phyloP scores from a whole-genome alignment of 331 rosid species.

The Dryas integrifolia region DNA sequence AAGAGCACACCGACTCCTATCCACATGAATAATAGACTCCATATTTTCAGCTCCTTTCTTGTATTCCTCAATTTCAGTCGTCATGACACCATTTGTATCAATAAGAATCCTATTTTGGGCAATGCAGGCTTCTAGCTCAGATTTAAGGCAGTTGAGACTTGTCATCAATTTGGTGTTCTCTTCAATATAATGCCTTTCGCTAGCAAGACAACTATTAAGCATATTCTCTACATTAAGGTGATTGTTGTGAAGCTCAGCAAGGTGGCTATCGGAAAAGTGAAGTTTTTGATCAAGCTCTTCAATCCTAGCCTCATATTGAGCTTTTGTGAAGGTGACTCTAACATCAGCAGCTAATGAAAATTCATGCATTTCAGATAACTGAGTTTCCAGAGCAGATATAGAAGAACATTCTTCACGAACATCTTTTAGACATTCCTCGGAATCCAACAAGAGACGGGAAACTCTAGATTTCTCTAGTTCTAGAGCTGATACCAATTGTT shows the following conservation, averaged over 20 bases:
- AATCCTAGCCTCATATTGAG: constrained; percentile 57
- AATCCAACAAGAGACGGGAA: constrained; percentile 39
- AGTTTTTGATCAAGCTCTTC: constrained; percentile 54
- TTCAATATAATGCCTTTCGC: constrained; percentile 53
- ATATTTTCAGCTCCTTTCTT: constrained; percentile 38
- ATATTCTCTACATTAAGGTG: constrained; percentile 49
- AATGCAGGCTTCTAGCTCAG: constrained; percentile 53
- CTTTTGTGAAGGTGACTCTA: constrained; percentile 43
- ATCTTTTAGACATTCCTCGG: constrained; percentile 51
- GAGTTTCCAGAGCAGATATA: constrained; percentile 49
- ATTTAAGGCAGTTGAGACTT: constrained; percentile 48
- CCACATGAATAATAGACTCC: constrained; percentile 30
- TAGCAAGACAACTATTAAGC: constrained; percentile 48
- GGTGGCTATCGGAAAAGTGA: constrained; percentile 43
- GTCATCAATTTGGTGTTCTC: constrained; percentile 58
- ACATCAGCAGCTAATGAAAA: constrained; percentile 60
- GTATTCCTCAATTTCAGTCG: constrained; percentile 47
- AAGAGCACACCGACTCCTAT: constrained; percentile 38
- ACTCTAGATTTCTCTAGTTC: constrained; percentile 73
- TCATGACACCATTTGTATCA: constrained; percentile 46
- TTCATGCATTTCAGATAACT: constrained; percentile 62
- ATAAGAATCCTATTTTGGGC: constrained; percentile 49
- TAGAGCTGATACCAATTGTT: constrained; percentile 47
- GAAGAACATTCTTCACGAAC: constrained; percentile 55
- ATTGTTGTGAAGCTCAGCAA: constrained; percentile 45